Evolutionary conservation across 208 protist species (phyloP).

Genomic region (Leishmania turanica): DNA sequence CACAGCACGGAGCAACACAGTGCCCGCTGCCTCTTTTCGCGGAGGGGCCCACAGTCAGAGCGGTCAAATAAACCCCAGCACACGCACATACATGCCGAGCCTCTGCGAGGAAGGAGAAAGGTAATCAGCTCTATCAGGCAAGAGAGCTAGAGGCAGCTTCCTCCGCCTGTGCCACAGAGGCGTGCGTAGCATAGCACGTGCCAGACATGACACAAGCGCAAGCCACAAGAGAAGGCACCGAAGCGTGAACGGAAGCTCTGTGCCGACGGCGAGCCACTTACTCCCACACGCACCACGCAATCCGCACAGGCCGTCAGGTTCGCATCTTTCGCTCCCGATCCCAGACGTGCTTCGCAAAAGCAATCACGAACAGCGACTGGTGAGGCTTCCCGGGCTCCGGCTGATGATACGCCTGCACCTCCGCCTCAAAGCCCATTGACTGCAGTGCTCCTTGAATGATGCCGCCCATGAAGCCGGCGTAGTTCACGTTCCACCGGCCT

Average conservation of each 20-base stretch:
- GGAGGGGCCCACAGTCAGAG: not conserved
- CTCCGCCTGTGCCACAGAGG: not conserved
- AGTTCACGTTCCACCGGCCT: slow-evolving; percentile 82
- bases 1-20: not conserved
- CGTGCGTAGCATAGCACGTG: not conserved
- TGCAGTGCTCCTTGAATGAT: slow-evolving; percentile 79
- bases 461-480: slow-evolving; percentile 85
- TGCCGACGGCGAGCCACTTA: not conserved
- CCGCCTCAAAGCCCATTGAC: slow-evolving; percentile 74
- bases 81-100: not conserved
- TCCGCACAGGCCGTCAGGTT: slow-evolving; percentile 8
- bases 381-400: slow-evolving; percentile 69
- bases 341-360: slow-evolving; percentile 82
- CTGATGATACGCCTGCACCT: slow-evolving; percentile 87
- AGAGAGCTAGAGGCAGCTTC: not conserved
- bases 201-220: not conserved
- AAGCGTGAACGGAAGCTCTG: not conserved
- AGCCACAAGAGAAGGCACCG: not conserved
- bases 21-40: not conserved
- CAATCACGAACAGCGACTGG: slow-evolving; percentile 82
- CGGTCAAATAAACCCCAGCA: not conserved
- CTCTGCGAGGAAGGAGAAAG: not conserved
- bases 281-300: not conserved
- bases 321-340: slow-evolving; percentile 68
- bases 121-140: not conserved